Evolutionary conservation across 208 protist genomes (phyloP), one percentile per base, ranked within the genome.

Genomic region (Leishmania gerbilli): DNA sequence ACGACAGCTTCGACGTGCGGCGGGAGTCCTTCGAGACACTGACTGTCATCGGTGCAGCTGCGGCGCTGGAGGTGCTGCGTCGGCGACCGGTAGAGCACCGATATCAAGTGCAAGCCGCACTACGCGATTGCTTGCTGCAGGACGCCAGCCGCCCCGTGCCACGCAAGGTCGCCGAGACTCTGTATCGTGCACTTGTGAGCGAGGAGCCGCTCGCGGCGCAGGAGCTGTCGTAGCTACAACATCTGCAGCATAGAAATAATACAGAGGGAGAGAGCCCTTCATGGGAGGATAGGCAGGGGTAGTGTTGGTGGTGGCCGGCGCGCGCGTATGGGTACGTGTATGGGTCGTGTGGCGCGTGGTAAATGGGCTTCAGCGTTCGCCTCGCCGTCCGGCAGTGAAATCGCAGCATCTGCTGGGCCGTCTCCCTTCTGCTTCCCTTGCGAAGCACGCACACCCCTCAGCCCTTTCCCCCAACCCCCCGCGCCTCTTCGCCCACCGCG

Each of bases 51-150:
- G 89, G 88, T 37, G 83, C 88, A 3, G 77, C 76, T 1, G 56
- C 64, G 21, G 81, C 92, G 47, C 77, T 93, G 40, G 58, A 62
- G 24, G 77, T 96, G 15, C 76, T 94, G 58, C 85, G 74, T 1
- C 80, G 82, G 27, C 80, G 92, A 42, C 90, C 92, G 2, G 62
- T 72, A 3, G 69, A 80, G 78, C 92, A 94, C 62, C 86, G 77
- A 17, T 76, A 84, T 47, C 89, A 94, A 74, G 88, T 94, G 40
- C 68, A 81, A 31, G 79, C 84, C 2, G 92, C 89, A 34, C 84
- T 96, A 60, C 82, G 89, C 6, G 89, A 96, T 74, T 90, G 86
- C 65, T 74, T 96, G n/a, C 78, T 96, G 64, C 89, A 84, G 4
- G 89, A 94, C 55, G 80, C 89, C 7, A 77, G 83, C 4, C 82